Evolutionary conservation across 441 rosid genomes (phyloP).

Genomic region (Viola pubescens): DNA sequence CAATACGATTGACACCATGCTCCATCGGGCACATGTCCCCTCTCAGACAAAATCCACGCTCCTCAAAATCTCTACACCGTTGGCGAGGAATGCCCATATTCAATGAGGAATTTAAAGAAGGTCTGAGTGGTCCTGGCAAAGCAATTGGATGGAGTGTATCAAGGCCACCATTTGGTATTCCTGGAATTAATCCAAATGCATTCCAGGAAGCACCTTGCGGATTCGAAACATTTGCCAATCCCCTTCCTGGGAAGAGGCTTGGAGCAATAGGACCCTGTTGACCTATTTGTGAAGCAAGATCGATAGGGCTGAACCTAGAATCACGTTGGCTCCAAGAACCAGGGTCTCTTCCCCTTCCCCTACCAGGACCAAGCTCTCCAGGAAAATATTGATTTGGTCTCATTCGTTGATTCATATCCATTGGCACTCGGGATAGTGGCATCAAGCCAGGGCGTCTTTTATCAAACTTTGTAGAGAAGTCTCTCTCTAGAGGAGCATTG

Average conservation of each 20-base stretch:
- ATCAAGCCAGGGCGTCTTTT: conserved; percentile 44
- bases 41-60: conserved; percentile 97
- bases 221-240: conserved; percentile 56
- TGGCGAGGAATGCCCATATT: conserved; percentile 73
- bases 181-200: conserved; percentile 75
- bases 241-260: conserved; percentile 63
- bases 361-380: conserved; percentile 59
- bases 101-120: conserved; percentile 52
- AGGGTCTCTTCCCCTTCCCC: conserved; percentile 87
- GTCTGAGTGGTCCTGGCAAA: conserved; percentile 69
- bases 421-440: conserved; percentile 37
- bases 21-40: conserved; percentile 99
- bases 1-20: conserved; percentile 98
- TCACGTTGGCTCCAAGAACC: conserved; percentile 68
- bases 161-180: conserved; percentile 65
- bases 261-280: conserved; percentile 51
- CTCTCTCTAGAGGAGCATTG: conserved; percentile 32
- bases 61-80: conserved; percentile 97
- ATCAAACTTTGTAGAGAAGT: conserved; percentile 37
- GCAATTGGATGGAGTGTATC: conserved; percentile 67
- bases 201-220: conserved; percentile 66
- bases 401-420: conserved; percentile 52
- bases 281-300: conserved; percentile 74
- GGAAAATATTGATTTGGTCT: conserved; percentile 44
- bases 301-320: conserved; percentile 57